Percentiles rank a stretch among this genome's conserved stretches.
Conservation (phyloP, 176 grass and related monocot species). For the Chloris gayana region DNA sequence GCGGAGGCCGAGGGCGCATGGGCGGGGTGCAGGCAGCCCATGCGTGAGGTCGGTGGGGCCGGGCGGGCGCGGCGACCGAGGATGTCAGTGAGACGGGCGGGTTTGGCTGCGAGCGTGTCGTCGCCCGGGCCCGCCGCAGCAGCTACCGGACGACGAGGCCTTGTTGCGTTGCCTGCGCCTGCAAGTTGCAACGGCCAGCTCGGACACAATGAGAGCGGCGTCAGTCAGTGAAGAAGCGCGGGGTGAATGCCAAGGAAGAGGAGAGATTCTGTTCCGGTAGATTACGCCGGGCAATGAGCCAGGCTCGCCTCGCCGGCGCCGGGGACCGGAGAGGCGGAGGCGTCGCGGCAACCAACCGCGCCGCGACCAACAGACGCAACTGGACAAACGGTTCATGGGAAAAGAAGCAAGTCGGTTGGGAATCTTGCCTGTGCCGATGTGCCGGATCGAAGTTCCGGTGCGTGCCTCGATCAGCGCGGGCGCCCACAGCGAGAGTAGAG, state of each 20-base stretch:
- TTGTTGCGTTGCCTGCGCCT: not conserved
- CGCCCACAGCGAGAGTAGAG: no score
- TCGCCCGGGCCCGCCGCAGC: not conserved
- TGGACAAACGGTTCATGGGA: not conserved
- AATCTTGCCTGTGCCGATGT: not conserved
- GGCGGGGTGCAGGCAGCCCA: not conserved
- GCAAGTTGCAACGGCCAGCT: not conserved
- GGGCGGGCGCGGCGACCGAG: slow-evolving; percentile 13
- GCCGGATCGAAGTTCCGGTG: no score
- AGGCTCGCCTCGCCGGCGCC: no score
- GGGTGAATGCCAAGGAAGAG: no score
- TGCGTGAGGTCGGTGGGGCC: not conserved
- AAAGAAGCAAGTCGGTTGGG: not conserved
- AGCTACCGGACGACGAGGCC: not conserved
- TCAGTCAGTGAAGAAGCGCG: no score
- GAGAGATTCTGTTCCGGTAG: no score
- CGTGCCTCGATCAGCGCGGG: no score
- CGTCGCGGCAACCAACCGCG: no score
- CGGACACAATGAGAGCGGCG: not conserved
- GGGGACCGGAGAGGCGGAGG: no score
- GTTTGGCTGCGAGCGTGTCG: slow-evolving; percentile 24
- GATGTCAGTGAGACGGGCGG: not conserved
- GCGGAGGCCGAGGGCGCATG: not conserved
- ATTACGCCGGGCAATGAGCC: no score
- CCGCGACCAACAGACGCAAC: no score